Evolutionary conservation across 768 basidiomycete genomes (phyloP).

Genomic region (Amanita molliuscula): DNA sequence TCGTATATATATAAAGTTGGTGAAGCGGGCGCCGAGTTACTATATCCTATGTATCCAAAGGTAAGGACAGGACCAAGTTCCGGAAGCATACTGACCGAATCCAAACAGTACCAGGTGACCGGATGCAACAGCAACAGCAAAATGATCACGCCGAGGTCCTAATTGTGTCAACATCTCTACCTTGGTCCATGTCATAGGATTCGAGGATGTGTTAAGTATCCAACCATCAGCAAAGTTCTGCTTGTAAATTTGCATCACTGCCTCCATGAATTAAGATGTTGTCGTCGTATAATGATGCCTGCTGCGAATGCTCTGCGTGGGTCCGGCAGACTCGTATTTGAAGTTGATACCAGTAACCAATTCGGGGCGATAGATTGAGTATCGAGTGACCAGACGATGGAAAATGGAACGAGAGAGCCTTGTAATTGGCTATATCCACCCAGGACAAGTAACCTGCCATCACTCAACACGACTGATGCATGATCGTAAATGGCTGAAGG

Average conservation of each 20-base stretch:
- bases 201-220: conserved; percentile 49
- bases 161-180: conserved; percentile 43
- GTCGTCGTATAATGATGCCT: conserved; percentile 34
- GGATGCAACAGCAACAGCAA: conserved; percentile 54
- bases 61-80: not conserved
- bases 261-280: conserved; percentile 75
- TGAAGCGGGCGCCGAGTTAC: conserved; percentile 38
- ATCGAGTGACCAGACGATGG: conserved; percentile 54
- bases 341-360: conserved; percentile 41
- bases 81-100: conserved; percentile 48
- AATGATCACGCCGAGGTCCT: conserved; percentile 63
- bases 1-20: conserved; percentile 47
- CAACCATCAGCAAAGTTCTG: conserved; percentile 56
- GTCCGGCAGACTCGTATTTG: conserved; percentile 30
- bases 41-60: conserved; percentile 31
- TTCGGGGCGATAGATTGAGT: conserved; percentile 31
- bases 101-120: conserved; percentile 63
- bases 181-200: conserved; percentile 49
- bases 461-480: conserved; percentile 52
- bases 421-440: conserved; percentile 56
- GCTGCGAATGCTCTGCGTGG: conserved; percentile 59
- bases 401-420: conserved; percentile 40
- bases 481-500: conserved; percentile 72
- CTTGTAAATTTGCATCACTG: conserved; percentile 43
- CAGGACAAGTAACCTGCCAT: conserved; percentile 62